Conservation (phyloP, 805 yeast species). For the Pichia phayaonensis region DNA sequence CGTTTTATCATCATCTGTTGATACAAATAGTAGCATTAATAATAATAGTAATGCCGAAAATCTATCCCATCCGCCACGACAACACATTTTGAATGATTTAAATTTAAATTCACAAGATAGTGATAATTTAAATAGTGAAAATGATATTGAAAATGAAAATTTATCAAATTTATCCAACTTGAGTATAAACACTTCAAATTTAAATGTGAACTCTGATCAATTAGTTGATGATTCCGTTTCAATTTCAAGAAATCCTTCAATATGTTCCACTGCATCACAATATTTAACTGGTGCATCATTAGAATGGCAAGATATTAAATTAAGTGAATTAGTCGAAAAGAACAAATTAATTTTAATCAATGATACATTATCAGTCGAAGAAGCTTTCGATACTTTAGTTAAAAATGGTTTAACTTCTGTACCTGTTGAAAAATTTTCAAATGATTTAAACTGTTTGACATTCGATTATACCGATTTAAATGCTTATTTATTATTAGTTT, state of each 20-base stretch:
- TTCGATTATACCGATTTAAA: constrained; percentile 91
- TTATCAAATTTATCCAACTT: not conserved
- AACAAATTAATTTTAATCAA: constrained; percentile 69
- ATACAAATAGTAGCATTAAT: constrained; percentile 1
- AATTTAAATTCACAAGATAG: not conserved
- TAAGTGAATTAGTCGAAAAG: constrained; percentile 68
- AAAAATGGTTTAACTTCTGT: constrained; percentile 73
- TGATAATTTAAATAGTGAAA: not conserved
- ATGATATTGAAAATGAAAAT: not conserved
- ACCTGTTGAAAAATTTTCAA: constrained; percentile 58
- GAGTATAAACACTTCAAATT: constrained; percentile 5
- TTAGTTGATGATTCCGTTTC: not conserved
- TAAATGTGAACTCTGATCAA: not conserved
- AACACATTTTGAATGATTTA: not conserved
- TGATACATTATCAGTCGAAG: constrained; percentile 67
- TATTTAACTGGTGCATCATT: constrained; percentile 23
- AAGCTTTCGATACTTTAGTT: constrained; percentile 75
- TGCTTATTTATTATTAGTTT: constrained; percentile 73
- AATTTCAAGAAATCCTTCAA: constrained; percentile 32
- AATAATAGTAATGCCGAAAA: constrained; percentile 3
- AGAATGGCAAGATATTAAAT: constrained; percentile 69
- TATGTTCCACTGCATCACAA: constrained; percentile 27
- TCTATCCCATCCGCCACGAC: not conserved
- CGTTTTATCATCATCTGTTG: constrained; percentile 1
- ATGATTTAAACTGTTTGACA: constrained; percentile 65